Conservation (phyloP, 225 moss, liverwort and hornwort species). For the Lunularia cruciata region DNA sequence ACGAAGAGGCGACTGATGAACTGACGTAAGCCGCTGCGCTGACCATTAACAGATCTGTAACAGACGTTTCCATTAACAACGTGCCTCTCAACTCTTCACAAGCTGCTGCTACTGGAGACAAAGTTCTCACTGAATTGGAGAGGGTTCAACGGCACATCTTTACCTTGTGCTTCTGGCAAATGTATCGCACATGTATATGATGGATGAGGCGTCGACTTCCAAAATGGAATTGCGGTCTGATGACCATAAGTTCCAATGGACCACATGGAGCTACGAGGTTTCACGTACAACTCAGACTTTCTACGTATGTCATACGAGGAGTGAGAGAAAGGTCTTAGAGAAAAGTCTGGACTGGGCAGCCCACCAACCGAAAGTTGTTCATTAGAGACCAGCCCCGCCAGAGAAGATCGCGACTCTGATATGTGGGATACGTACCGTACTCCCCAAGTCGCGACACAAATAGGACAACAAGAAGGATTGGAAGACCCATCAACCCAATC, state of each 20-base stretch:
- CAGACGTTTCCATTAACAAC: not conserved
- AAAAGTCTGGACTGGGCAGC: not conserved
- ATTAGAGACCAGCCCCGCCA: not conserved
- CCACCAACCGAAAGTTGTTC: constrained; percentile 5
- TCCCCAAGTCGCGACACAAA: no score
- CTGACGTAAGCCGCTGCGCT: constrained; percentile 6
- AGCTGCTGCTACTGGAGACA: not conserved
- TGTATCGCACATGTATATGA: not conserved
- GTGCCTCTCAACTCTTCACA: not conserved
- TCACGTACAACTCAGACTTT: not conserved
- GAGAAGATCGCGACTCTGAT: not conserved
- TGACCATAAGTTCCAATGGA: not conserved
- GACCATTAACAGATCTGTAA: constrained; percentile 13
- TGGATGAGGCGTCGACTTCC: not conserved
- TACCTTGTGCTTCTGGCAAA: not conserved
- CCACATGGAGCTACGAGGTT: not conserved
- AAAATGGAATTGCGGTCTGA: not conserved
- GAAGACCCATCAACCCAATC: no score
- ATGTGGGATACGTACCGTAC: no score
- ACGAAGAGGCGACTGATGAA: not conserved
- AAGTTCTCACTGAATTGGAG: not conserved
- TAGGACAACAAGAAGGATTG: no score
- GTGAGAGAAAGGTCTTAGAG: not conserved
- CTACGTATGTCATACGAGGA: not conserved
- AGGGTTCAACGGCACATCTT: not conserved